Evolutionary conservation across 2,329 filamentous ascomycete genomes (phyloP).

Genomic region (Curvularia eragrostidis): DNA sequence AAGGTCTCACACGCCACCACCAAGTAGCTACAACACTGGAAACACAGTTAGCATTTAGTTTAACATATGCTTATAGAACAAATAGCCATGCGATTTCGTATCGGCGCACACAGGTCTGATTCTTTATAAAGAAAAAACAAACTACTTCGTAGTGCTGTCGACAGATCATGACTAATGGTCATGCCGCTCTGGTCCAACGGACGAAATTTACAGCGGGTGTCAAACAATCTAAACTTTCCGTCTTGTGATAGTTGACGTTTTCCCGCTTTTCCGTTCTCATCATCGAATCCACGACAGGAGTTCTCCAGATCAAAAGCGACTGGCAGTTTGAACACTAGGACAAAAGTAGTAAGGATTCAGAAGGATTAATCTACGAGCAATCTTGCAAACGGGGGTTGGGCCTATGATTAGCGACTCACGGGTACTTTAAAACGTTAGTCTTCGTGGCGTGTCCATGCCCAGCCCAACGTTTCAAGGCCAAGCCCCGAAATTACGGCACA

Average conservation of each 20-base stretch:
- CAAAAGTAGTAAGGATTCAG: conserved; percentile 13
- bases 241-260: conserved; percentile 10
- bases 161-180: background rate
- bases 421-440: background rate
- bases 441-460: conserved; percentile 2
- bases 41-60: background rate
- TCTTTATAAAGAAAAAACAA: background rate
- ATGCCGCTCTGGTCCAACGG: background rate
- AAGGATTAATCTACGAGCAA: conserved; percentile 25
- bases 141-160: background rate
- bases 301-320: conserved; percentile 17
- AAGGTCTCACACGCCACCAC: background rate
- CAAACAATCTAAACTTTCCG: conserved; percentile 12
- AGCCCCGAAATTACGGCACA: conserved; percentile 7
- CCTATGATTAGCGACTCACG: conserved; percentile 3
- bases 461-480: conserved; percentile 4
- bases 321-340: conserved; percentile 18
- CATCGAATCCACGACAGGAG: conserved; percentile 13
- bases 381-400: conserved; percentile 15
- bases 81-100: background rate
- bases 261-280: conserved; percentile 14
- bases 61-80: background rate
- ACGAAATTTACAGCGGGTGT: background rate
- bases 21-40: background rate
- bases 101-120: no score